A percentile compares a stretch with the other conserved stretches of the same genome.
These are phyloP conservation scores for Beauveria scarabaeidicola DNA, from an alignment of 2,329 filamentous ascomycete genomes.

Conservation along the genomic window DNA sequence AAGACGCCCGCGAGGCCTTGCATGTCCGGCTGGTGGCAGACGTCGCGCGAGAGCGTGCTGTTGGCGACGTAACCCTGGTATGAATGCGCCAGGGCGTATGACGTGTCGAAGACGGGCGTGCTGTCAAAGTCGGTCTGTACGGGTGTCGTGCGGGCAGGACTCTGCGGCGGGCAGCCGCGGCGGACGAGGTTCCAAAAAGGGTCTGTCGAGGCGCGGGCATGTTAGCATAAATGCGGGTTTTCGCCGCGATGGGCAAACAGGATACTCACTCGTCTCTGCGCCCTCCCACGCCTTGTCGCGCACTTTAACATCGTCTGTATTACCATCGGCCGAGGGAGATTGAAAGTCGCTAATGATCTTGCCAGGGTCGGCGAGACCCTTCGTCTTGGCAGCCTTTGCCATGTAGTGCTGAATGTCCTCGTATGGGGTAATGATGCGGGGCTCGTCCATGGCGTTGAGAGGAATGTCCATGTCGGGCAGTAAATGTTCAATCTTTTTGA, in stretches of 20 bases:
- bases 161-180: constrained; percentile 54
- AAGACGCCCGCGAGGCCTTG: constrained; percentile 57
- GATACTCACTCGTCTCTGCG: constrained; percentile 40
- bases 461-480: constrained; percentile 61
- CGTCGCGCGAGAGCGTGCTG: constrained; percentile 49
- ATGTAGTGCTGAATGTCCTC: constrained; percentile 51
- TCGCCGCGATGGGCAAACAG: neutral
- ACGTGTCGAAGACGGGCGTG: constrained; percentile 36
- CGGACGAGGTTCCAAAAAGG: constrained; percentile 50
- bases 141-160: constrained; percentile 44
- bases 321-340: constrained; percentile 30
- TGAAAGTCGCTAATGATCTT: constrained; percentile 37
- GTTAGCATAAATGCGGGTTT: neutral
- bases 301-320: constrained; percentile 25
- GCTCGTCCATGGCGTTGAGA: constrained; percentile 60
- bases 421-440: constrained; percentile 54
- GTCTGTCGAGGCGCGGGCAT: constrained; percentile 24
- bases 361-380: constrained; percentile 33
- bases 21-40: constrained; percentile 59
- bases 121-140: constrained; percentile 35
- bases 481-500: constrained; percentile 42
- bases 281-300: constrained; percentile 42
- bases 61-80: constrained; percentile 53
- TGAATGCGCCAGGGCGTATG: constrained; percentile 39
- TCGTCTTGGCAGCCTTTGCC: constrained; percentile 40